Conservation (phyloP, 495 filamentous ascomycete species). For the Hamigera avellanea region DNA sequence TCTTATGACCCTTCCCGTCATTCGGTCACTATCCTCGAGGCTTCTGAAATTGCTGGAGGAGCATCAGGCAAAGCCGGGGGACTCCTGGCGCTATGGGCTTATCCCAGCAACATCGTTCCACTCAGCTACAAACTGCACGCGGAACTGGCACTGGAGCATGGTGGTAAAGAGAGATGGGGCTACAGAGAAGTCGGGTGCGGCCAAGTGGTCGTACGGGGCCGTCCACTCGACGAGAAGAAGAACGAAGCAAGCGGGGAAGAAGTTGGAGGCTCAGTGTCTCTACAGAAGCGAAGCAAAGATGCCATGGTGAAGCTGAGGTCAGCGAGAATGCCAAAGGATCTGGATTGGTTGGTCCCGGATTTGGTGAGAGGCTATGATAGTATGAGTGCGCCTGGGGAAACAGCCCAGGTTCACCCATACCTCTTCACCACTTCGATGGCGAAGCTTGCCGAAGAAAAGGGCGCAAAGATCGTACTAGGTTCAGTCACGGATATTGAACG, state of each 20-base stretch:
- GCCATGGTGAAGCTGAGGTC: slow-evolving; percentile 46
- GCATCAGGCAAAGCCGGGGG: slow-evolving; percentile 95
- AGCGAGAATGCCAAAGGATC: slow-evolving; percentile 59
- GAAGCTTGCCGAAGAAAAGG: slow-evolving; percentile 61
- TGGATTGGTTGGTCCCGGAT: slow-evolving; percentile 76
- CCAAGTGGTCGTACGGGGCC: slow-evolving; percentile 50
- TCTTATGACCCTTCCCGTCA: slow-evolving; percentile 65
- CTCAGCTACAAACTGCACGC: slow-evolving; percentile 77
- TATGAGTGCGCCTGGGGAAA: slow-evolving; percentile 71
- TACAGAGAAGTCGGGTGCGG: slow-evolving; percentile 74
- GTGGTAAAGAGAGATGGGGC: slow-evolving; percentile 74
- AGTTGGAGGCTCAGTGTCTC: slow-evolving; percentile 32
- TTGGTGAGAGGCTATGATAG: slow-evolving; percentile 59
- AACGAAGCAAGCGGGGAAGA: slow-evolving; percentile 16
- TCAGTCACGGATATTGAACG: slow-evolving; percentile 53
- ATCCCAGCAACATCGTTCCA: slow-evolving; percentile 74
- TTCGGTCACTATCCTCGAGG: slow-evolving; percentile 80
- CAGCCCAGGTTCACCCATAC: slow-evolving; percentile 90
- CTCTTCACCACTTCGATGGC: slow-evolving; percentile 86
- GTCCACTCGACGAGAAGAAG: slow-evolving; percentile 29
- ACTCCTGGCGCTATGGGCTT: slow-evolving; percentile 85
- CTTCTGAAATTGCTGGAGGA: slow-evolving; percentile 74
- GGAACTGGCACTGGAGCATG: slow-evolving; percentile 75
- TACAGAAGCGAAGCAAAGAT: slow-evolving; percentile 62
- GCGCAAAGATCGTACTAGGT: slow-evolving; percentile 59